Base-by-base conservation (phyloP, 768 basidiomycete genomes). In the Mycena galopus region DNA sequence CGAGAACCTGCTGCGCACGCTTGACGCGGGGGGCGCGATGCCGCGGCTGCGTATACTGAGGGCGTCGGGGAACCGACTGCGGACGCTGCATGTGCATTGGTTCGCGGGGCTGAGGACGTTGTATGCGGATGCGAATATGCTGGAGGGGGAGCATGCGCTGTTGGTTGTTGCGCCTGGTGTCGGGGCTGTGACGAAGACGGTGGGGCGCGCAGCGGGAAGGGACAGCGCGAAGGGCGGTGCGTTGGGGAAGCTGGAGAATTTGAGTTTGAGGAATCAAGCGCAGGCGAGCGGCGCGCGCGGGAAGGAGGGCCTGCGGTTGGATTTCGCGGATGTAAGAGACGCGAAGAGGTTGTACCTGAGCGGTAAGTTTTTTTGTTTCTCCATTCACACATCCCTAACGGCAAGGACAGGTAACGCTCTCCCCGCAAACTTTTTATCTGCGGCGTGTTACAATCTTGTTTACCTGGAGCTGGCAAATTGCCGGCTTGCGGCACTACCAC, bases 291-390 rank as follows among this genome's bases (percentile, higher is more conserved):
- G 50, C n/a, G 25, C 50, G 19, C 53, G 89, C 88, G 67, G n/a
- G n/a, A n/a, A n/a, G n/a, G n/a, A n/a, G n/a, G n/a, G n/a, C n/a
- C 81, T 96, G 94, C 94, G 82, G 89, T 93, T 92, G 57, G 74
- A 73, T 32, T 74, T 77, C 83, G 91, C 90, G 77, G 93, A 96
- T 79, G 89, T 98, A 78, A 91, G 95, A 79, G 95, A 97, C 84
- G 92, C 96, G 77, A 97, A 96, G 84, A 91, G 97, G 65, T 84
- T 99, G 79, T 99, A 98, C 86, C 90, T 98, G 66, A 97, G 96
- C 75, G 96, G 96, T 96, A 80, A 75, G 94, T 87, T 67, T 44
- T 62, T 29, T 69, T 39, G 4, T 14, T 39, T 39, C 14, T 14
- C 39, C 12, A 39, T 10, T 6, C 12, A 35, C 33, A 39, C 17